Percentiles rank a stretch among this genome's conserved stretches.
Evolutionary conservation across 371 early-diverging fungal genomes (phyloP).

Genomic region (Zopfochytrium polystomum): DNA sequence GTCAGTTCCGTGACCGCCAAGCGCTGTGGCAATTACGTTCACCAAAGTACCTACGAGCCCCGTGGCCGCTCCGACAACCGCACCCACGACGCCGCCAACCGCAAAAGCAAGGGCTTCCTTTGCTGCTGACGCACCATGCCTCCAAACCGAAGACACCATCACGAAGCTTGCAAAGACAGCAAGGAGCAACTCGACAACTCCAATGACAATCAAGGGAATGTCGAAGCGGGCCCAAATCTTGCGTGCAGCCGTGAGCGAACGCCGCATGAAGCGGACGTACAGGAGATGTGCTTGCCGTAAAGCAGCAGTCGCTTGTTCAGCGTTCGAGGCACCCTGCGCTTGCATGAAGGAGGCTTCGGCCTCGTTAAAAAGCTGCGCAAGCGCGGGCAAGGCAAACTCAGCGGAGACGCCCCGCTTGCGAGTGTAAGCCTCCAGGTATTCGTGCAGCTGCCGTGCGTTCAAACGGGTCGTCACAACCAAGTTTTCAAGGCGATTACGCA

Average conservation of each 20-base stretch:
- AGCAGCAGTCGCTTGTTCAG: not conserved
- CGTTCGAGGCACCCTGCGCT: too few species aligned
- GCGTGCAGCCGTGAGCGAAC: constrained; percentile 67
- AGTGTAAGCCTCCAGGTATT: constrained; percentile 64
- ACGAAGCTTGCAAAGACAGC: constrained; percentile 14
- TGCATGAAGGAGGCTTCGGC: constrained; percentile 30
- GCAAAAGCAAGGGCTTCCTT: not conserved
- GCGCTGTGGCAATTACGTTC: too few species aligned
- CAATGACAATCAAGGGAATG: constrained; percentile 45
- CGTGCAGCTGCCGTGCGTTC: constrained; percentile 76
- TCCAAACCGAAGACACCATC: constrained; percentile 11
- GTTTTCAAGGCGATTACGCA: constrained; percentile 7
- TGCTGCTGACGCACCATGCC: not conserved
- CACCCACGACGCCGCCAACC: constrained; percentile 22
- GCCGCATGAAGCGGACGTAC: constrained; percentile 64
- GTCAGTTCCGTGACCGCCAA: constrained; percentile 18
- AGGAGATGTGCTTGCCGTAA: constrained; percentile 18
- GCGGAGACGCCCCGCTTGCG: constrained; percentile 29
- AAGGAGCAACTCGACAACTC: constrained; percentile 24
- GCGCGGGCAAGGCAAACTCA: constrained; percentile 27
- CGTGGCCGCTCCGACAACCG: constrained; percentile 3
- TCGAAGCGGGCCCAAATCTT: constrained; percentile 93
- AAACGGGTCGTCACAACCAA: constrained; percentile 61
- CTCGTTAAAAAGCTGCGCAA: constrained; percentile 24
- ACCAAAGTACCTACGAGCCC: constrained; percentile 10